These are phyloP conservation scores for Chamaecyparis obtusa DNA, from an alignment of 75 land plant species.

Conservation along the genomic window DNA sequence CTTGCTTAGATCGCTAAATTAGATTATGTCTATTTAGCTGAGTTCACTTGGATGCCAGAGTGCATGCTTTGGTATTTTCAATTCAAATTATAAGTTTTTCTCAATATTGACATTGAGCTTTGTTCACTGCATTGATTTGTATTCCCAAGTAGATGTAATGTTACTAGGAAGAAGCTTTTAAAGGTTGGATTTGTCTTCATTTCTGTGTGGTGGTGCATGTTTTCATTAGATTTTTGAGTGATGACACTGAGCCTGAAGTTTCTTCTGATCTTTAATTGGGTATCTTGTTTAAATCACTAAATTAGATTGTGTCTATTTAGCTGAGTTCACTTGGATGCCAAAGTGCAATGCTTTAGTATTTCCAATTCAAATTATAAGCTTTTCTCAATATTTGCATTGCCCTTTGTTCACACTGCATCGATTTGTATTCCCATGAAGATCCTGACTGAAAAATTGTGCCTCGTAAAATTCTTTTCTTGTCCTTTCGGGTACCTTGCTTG, in stretches of 20 bases:
- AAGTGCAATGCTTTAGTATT: not conserved
- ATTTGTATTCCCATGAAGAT: not conserved
- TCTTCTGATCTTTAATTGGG: not conserved
- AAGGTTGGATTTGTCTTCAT: not conserved
- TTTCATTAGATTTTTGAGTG: not conserved
- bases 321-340: not conserved
- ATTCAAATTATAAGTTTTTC: not conserved
- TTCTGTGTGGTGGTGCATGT: not conserved
- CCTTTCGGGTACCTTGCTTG: not conserved
- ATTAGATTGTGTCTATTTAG: not conserved
- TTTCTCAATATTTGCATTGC: not conserved
- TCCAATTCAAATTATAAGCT: not conserved
- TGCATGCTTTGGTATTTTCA: not conserved
- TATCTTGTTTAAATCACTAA: not conserved
- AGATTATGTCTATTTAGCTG: not conserved
- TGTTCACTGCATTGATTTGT: not conserved
- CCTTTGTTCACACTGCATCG: not conserved
- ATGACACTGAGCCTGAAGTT: not conserved
- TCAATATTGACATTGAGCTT: not conserved
- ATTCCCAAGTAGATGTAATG: not conserved
- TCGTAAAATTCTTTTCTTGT: not conserved
- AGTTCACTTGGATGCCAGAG: not conserved
- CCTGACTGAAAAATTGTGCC: not conserved
- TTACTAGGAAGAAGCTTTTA: not conserved
- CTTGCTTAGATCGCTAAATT: not conserved